Percentiles rank a stretch among this genome's conserved stretches.
These are phyloP conservation scores for Leucocoprinus birnbaumii DNA, from an alignment of 768 basidiomycete genomes.

Conservation along the genomic window DNA sequence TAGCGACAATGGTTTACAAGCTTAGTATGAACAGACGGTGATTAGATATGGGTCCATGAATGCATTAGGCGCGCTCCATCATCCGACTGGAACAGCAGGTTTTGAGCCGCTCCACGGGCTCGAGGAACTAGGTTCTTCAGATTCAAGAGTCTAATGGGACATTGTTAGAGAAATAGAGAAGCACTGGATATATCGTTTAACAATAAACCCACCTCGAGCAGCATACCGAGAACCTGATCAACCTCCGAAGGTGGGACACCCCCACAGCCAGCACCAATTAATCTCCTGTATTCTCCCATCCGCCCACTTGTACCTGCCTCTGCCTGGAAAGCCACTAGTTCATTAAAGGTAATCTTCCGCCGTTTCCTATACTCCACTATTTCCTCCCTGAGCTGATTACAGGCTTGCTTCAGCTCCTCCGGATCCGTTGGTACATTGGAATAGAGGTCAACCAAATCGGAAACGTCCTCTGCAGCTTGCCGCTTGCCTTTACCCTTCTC, in stretches of 20 bases:
- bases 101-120: constrained; percentile 44
- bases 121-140: constrained; percentile 72
- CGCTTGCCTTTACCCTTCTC: constrained; percentile 56
- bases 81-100: constrained; percentile 25
- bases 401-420: constrained; percentile 48
- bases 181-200: background rate
- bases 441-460: constrained; percentile 61
- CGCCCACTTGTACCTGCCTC: constrained; percentile 88
- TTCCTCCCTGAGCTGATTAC: constrained; percentile 63
- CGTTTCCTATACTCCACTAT: constrained; percentile 63
- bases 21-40: constrained; percentile 1
- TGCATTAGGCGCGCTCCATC: constrained; percentile 4
- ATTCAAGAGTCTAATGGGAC: constrained; percentile 64
- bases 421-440: constrained; percentile 55
- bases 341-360: constrained; percentile 70
- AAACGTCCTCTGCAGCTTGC: constrained; percentile 56
- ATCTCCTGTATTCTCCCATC: constrained; percentile 84
- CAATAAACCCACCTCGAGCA: constrained; percentile 66
- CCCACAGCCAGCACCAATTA: constrained; percentile 91
- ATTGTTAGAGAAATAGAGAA: background rate
- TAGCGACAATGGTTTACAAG: constrained; percentile 6
- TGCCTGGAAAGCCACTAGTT: constrained; percentile 77
- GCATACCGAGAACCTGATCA: constrained; percentile 78
- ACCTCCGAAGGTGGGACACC: constrained; percentile 85
- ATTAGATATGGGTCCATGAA: background rate